A percentile compares a stretch with the other conserved stretches of the same genome.
Conservation (phyloP, 306 rosid genomes). For the Fragaria iinumae region DNA sequence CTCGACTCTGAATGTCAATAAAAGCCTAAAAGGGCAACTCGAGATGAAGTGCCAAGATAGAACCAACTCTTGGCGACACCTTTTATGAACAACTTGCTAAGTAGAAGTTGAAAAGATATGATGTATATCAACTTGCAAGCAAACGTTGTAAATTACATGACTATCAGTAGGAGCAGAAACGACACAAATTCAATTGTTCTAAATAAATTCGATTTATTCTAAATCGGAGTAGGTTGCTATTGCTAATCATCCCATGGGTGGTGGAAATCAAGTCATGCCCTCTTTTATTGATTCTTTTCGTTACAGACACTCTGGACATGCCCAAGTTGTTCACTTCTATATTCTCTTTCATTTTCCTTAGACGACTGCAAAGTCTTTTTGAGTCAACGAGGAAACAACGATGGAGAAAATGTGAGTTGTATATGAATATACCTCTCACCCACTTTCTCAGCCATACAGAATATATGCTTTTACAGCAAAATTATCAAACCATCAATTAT, state of each 20-base stretch:
- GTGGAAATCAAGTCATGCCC: not conserved
- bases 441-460: not conserved
- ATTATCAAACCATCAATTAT: not conserved
- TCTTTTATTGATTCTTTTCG: not conserved
- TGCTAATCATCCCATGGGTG: no score
- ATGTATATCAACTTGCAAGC: no score
- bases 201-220: no score
- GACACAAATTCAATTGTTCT: no score
- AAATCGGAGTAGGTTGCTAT: not conserved
- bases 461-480: not conserved
- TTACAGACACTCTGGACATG: not conserved
- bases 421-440: not conserved
- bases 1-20: no score
- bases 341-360: not conserved
- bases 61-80: not conserved
- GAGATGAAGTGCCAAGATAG: not conserved
- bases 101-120: no score
- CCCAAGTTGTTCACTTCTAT: not conserved
- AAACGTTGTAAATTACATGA: no score
- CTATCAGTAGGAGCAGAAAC: no score
- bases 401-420: not conserved
- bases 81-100: no score
- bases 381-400: not conserved
- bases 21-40: no score
- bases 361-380: not conserved